Evolutionary conservation across 2,329 filamentous ascomycete species (phyloP), one percentile per base, ranked within the genome.

Genomic region (Epichloe amarillans): DNA sequence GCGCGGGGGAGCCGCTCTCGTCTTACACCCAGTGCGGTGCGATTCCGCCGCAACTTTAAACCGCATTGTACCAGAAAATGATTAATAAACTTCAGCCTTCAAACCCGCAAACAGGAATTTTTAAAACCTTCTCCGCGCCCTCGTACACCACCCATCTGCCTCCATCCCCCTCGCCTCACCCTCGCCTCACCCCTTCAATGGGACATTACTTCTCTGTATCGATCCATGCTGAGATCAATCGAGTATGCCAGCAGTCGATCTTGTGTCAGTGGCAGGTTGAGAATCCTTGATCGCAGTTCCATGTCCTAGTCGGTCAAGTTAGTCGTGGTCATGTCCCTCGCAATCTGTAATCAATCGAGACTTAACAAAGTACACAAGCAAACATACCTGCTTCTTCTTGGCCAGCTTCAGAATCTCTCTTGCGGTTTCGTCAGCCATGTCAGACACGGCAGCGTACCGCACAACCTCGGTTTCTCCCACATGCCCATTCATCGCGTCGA

Each of bases 351-450:
- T 30, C 30, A 2, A 30, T 30, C 30, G 30, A 30, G 8, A 4
- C 30, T 4, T 4, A 1, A 11, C 11, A 10, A 10, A 30, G 8
- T 30, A 30, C 26, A 30, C 30, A 30, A 4, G 2, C 8, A 30
- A 11, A 67, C 75, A 64, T 66, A 83, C 80, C 64, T 77, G 72
- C 57, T 77, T 77, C 60, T 75, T 73, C 60, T 77, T 76, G 46
- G 69, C 68, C 54, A 70, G 58, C 52, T 73, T 74, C 50, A 82
- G 70, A 53, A 85, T 77, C 62, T 82, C 77, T 54, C 77, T 76
- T 10, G 85, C 86, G 53, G 91, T 80, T 44, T 82, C 75, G 49
- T 80, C 80, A 45, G 84, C 84, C 77, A 95, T 95, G 61, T 94
- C 88, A 56, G 84, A 82, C 50, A 91, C 75, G 0, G 88, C 88